Evolutionary conservation across 2,329 filamentous ascomycete genomes (phyloP).

Genomic region (Fusarium secorum): DNA sequence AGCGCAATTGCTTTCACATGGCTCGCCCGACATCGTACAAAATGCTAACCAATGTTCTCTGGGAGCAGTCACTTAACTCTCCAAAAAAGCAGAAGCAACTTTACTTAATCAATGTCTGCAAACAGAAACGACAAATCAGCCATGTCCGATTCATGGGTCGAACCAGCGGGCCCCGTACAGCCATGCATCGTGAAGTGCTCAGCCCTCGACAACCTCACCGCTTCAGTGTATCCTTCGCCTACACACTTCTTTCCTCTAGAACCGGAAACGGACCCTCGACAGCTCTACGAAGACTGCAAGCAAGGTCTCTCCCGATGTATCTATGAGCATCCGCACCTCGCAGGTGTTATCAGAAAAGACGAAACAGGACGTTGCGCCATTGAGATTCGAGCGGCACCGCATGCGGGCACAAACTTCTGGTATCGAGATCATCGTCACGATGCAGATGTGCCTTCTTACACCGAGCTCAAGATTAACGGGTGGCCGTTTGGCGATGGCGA

Average conservation of each 20-base stretch:
- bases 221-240: slow-evolving; percentile 9
- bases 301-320: slow-evolving; percentile 1
- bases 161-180: background rate
- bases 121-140: background rate
- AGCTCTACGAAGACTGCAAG: slow-evolving; percentile 15
- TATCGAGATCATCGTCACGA: slow-evolving; percentile 4
- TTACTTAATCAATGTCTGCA: background rate
- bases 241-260: slow-evolving; percentile 8
- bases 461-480: background rate
- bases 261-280: background rate
- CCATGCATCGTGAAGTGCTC: background rate
- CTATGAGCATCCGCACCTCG: slow-evolving; percentile 9
- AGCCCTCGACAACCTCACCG: slow-evolving; percentile 11
- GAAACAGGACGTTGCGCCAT: slow-evolving; percentile 4
- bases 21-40: background rate
- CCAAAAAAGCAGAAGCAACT: accelerated
- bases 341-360: slow-evolving; percentile 2
- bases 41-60: background rate
- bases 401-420: background rate
- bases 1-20: background rate
- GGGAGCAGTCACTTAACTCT: background rate
- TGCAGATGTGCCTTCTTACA: background rate
- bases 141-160: slow-evolving; percentile 4
- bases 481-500: slow-evolving; percentile 12
- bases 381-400: background rate